These are phyloP conservation scores for Euphorbia celastroides DNA, from an alignment of 441 rosid species.

Conservation along the genomic window DNA sequence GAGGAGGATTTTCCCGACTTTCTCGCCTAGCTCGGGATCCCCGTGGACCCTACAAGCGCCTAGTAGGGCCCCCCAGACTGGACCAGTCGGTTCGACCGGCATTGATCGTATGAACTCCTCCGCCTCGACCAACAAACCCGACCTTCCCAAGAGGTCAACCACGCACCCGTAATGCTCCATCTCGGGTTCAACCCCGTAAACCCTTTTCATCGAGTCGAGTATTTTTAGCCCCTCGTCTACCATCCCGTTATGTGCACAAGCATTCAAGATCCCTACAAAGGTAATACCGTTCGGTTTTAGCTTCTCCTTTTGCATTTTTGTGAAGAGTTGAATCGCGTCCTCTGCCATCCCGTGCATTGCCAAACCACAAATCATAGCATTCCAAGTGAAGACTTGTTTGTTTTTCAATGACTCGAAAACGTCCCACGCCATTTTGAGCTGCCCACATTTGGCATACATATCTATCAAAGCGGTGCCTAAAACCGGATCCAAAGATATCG, in stretches of 20 bases:
- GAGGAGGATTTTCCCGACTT: slow-evolving; percentile 46
- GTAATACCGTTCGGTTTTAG: slow-evolving; percentile 44
- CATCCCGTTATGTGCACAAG: slow-evolving; percentile 56
- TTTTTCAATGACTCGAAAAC: slow-evolving; percentile 38
- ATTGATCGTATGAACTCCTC: slow-evolving; percentile 39
- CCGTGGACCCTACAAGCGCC: slow-evolving; percentile 55
- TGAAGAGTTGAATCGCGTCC: slow-evolving; percentile 45
- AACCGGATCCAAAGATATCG: slow-evolving; percentile 42
- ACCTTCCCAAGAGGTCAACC: slow-evolving; percentile 61
- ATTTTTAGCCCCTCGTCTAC: slow-evolving; percentile 41
- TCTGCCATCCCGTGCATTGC: slow-evolving; percentile 57
- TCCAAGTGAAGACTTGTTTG: slow-evolving; percentile 58
- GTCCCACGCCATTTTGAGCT: slow-evolving; percentile 43
- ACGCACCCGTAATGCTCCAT: slow-evolving; percentile 56
- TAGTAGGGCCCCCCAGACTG: slow-evolving; percentile 60
- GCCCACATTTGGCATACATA: slow-evolving; percentile 60
- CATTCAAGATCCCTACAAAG: slow-evolving; percentile 46
- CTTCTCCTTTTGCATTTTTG: slow-evolving; percentile 35
- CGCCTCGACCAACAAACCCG: slow-evolving; percentile 47
- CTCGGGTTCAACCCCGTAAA: slow-evolving; percentile 36
- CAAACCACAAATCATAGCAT: slow-evolving; percentile 54
- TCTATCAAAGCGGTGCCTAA: slow-evolving; percentile 51
- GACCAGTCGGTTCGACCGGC: slow-evolving; percentile 50
- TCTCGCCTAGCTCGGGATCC: slow-evolving; percentile 47
- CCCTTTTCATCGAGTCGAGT: slow-evolving; percentile 44